Percentiles rank a stretch among this genome's conserved stretches.
Conservation (phyloP, 2,329 filamentous ascomycete species). For the Bipolaris cookei region DNA sequence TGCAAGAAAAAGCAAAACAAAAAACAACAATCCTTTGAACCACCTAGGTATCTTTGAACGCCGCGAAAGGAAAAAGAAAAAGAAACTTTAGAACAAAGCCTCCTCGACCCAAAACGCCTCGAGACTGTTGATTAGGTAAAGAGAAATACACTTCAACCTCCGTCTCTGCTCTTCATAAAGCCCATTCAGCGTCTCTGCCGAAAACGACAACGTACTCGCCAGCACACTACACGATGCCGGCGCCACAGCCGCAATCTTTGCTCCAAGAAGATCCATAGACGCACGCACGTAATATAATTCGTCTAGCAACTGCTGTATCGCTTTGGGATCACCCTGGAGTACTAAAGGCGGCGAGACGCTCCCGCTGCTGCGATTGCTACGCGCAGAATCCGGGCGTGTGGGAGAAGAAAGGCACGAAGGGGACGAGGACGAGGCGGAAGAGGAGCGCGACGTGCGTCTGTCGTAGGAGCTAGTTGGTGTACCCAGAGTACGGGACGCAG, state of each 20-base stretch:
- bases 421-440: neutral
- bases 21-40: too few species aligned
- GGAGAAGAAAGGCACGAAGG: neutral
- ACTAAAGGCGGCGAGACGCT: neutral
- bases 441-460: neutral
- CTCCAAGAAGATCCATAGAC: neutral
- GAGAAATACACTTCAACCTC: neutral
- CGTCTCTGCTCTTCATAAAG: neutral
- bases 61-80: neutral
- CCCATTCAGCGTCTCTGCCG: neutral
- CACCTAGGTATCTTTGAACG: neutral
- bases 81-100: neutral
- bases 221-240: neutral
- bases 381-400: neutral
- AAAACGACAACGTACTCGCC: neutral
- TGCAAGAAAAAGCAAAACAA: neutral
- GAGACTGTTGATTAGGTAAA: neutral
- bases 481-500: neutral
- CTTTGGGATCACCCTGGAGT: neutral
- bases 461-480: neutral
- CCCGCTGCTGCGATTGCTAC: neutral
- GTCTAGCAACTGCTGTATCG: neutral
- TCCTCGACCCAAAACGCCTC: conserved; percentile 3
- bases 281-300: neutral
- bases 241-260: neutral